Base-by-base conservation (phyloP, 139 green algal species). In the Chara braunii region DNA sequence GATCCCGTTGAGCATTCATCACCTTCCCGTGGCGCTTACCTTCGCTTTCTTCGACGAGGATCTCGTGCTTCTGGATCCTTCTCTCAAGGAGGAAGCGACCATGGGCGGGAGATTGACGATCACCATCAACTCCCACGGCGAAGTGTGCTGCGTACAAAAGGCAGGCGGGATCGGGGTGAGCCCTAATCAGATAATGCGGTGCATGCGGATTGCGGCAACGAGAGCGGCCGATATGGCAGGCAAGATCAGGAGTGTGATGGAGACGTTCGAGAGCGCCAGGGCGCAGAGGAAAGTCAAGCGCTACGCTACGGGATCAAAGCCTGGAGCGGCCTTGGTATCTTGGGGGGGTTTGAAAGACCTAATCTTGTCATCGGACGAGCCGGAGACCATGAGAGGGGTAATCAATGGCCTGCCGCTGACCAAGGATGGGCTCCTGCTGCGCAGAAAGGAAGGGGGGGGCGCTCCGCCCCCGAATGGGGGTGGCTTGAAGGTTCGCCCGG, bases 81-180 rank as follows among this genome's bases (percentile, higher is more conserved):
- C 4, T 24, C 26, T 81, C n/a, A 78, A 81, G 37, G 89, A 96
- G 80, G 86, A 87, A 69, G 78, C 77, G 6, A 53, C 31, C n/a
- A 64, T 53, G 31, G 55, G 35, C 4, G 40, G 24, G 6, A 24
- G 31, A 23, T n/a, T 80, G 2, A 75, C 80, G 29, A 40, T 82
- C 18, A 63, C 74, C n/a, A 40, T 85, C n/a, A 90, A 82, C 43
- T 43, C 78, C 3, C 76, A 78, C 50, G 60, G 69, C 7, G 83
- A 94, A 77, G 56, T 94, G 40, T 94, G 88, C 63, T 80, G 81
- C 6, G 64, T 91, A 37, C 81, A 90, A 37, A 93, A 94, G 73
- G 73, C 77, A 2, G 68, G 80, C 6, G 84, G 85, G 28, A 64
- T 83, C 32, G 84, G 79, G 1, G 61, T 94, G 11, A 55, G 43